Percentiles rank a stretch among this genome's conserved stretches.
phyloP scores from a whole-genome alignment of 768 basidiomycete species.

The Cyclocybe aegerita region DNA sequence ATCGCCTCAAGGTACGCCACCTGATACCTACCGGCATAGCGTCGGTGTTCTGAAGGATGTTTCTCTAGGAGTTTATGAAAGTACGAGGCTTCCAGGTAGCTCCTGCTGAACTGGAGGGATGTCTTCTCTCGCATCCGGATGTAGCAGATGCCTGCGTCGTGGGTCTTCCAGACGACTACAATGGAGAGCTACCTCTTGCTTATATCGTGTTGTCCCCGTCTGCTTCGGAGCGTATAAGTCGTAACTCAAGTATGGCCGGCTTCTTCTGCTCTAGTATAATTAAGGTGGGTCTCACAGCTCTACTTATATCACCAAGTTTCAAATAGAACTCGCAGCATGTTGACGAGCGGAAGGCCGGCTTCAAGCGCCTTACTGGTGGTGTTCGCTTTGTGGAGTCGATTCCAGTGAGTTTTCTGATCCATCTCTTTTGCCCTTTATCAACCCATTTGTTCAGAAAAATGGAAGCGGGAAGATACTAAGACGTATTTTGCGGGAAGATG shows the following conservation, averaged over 20 bases:
- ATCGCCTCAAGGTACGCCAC: constrained; percentile 55
- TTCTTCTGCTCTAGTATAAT: constrained; percentile 38
- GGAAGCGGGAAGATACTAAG: constrained; percentile 57
- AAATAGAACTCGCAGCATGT: constrained; percentile 36
- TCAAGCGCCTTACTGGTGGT: constrained; percentile 51
- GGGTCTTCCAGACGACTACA: constrained; percentile 56
- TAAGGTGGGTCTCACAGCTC: constrained; percentile 30
- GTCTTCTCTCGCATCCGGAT: constrained; percentile 46
- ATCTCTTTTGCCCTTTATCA: background rate
- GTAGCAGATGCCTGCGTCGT: constrained; percentile 63
- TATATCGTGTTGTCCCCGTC: constrained; percentile 52
- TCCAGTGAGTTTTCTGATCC: constrained; percentile 21
- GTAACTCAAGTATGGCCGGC: constrained; percentile 23
- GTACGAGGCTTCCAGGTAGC: constrained; percentile 60
- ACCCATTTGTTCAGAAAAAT: constrained; percentile 37
- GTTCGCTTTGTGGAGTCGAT: constrained; percentile 33
- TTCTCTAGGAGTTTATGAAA: constrained; percentile 60
- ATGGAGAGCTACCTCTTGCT: constrained; percentile 66
- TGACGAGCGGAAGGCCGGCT: constrained; percentile 43
- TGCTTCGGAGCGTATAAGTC: constrained; percentile 30
- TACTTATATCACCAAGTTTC: background rate
- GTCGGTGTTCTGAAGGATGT: background rate
- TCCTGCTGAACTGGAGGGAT: constrained; percentile 58
- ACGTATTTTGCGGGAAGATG: constrained; percentile 35
- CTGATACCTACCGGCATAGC: background rate